phyloP scores from a whole-genome alignment of 768 basidiomycete genomes.

The Pleurotus sapidus region DNA sequence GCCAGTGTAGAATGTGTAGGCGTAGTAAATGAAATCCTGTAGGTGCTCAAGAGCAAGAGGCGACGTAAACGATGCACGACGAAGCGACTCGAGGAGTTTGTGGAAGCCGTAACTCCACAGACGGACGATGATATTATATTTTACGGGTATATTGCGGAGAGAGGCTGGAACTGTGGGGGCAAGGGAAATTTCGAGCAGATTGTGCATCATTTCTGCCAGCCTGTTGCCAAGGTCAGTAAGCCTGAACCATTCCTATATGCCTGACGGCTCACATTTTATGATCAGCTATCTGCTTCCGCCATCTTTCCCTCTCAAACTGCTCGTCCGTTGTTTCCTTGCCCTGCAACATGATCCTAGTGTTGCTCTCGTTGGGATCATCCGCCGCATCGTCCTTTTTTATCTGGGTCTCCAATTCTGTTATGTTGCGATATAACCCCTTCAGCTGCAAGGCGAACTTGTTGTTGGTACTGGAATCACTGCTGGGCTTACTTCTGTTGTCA shows the following conservation, averaged over 20 bases:
- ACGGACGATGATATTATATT: conserved; percentile 93
- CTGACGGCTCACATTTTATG: conserved; percentile 76
- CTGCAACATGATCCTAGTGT: conserved; percentile 39
- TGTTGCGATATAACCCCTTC: conserved; percentile 80
- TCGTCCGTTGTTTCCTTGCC: conserved; percentile 43
- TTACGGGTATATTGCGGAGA: conserved; percentile 82
- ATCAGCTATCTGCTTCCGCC: conserved; percentile 65
- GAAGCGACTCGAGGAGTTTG: conserved; percentile 85
- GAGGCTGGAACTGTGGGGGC: conserved; percentile 88
- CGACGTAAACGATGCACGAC: conserved; percentile 73
- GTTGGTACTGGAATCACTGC: conserved; percentile 49
- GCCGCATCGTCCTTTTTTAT: conserved; percentile 61
- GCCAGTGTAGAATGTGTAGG: conserved; percentile 91
- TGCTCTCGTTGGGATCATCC: conserved; percentile 49
- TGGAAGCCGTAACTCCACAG: conserved; percentile 93
- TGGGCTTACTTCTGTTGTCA: conserved; percentile 43
- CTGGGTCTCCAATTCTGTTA: conserved; percentile 76
- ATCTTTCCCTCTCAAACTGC: conserved; percentile 73
- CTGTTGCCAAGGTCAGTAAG: conserved; percentile 37
- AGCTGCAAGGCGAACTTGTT: conserved; percentile 70
- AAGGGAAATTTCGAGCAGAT: conserved; percentile 80
- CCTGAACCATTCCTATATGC: conserved; percentile 9
- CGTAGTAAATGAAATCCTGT: conserved; percentile 92
- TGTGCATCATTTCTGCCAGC: conserved; percentile 87
- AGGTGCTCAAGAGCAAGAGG: conserved; percentile 83